Evolutionary conservation across 1,139 yeast species (phyloP).

Genomic region (Diutina mesorugosa): DNA sequence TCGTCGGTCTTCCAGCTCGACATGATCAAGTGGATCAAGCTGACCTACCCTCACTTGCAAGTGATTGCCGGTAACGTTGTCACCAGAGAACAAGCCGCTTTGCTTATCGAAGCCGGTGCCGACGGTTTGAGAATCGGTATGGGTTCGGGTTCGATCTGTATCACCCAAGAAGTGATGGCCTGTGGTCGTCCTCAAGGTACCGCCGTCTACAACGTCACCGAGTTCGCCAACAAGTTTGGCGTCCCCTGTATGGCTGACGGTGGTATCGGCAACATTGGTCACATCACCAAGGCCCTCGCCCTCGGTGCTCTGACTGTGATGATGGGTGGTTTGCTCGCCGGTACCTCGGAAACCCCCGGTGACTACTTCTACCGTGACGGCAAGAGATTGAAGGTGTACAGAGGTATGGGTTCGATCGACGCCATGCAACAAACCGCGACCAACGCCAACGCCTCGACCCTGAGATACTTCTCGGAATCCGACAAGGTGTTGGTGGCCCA

Average conservation of each 20-base stretch:
- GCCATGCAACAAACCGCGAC: conserved; percentile 92
- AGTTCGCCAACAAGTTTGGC: conserved; percentile 81
- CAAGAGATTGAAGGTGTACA: conserved; percentile 89
- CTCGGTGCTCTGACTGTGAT: conserved; percentile 95
- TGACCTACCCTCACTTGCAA: conserved; percentile 64
- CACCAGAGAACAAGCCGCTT: conserved; percentile 97
- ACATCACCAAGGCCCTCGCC: conserved; percentile 91
- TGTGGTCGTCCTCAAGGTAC: conserved; percentile 99
- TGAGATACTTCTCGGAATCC: conserved; percentile 93
- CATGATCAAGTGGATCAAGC: conserved; percentile 86
- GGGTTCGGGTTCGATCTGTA: conserved; percentile 99
- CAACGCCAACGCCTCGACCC: conserved; percentile 92
- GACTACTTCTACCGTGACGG: conserved; percentile 96
- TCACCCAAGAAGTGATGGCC: conserved; percentile 99
- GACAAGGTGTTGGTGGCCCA: conserved; percentile 96
- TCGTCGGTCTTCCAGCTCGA: conserved; percentile 89
- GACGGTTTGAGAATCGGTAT: conserved; percentile 98
- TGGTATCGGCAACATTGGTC: conserved; percentile 98
- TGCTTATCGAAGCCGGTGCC: conserved; percentile 89
- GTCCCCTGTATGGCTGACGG: conserved; percentile 99
- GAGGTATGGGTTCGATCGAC: conserved; percentile 99
- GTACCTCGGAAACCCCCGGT: conserved; percentile 98
- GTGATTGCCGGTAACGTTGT: conserved; percentile 98
- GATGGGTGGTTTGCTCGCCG: conserved; percentile 99
- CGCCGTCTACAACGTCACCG: conserved; percentile 79